Percentiles rank a stretch among this genome's conserved stretches.
phyloP scores from a whole-genome alignment of 768 basidiomycete genomes.

The Exsudoporus frostii region DNA sequence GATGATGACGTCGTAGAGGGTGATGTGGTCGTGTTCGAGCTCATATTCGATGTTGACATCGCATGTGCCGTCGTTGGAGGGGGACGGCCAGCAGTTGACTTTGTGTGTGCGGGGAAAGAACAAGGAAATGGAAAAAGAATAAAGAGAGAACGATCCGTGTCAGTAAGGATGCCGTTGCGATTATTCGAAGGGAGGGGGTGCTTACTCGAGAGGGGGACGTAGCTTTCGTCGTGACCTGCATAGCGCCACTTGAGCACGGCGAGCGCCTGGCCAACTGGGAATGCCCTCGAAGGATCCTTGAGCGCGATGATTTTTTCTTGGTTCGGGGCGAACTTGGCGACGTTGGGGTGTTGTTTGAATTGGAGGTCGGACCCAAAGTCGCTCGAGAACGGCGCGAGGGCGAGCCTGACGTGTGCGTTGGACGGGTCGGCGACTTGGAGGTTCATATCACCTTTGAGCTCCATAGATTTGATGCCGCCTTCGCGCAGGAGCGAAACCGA shows the following conservation, averaged over 20 bases:
- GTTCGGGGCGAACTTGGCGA: constrained; percentile 77
- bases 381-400: constrained; percentile 52
- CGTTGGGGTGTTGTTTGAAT: constrained; percentile 97
- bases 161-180: background rate
- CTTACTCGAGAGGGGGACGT: constrained; percentile 89
- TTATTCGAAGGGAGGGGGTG: background rate
- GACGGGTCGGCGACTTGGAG: constrained; percentile 77
- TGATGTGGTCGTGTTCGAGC: constrained; percentile 79
- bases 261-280: constrained; percentile 85
- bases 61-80: constrained; percentile 86
- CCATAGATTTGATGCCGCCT: constrained; percentile 86
- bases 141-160: background rate
- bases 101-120: constrained; percentile 26
- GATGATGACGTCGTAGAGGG: constrained; percentile 81
- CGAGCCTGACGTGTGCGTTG: constrained; percentile 67
- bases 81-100: constrained; percentile 97
- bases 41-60: constrained; percentile 98
- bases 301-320: constrained; percentile 69
- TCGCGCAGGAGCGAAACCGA: constrained; percentile 82
- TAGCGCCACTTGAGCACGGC: constrained; percentile 94
- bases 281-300: constrained; percentile 77
- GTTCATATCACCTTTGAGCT: constrained; percentile 94
- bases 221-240: constrained; percentile 84
- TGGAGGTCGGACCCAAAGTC: constrained; percentile 72
- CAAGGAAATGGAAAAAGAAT: background rate